Base-by-base conservation (phyloP, 2,329 filamentous ascomycete genomes). In the Taxawa tesnikishii region DNA sequence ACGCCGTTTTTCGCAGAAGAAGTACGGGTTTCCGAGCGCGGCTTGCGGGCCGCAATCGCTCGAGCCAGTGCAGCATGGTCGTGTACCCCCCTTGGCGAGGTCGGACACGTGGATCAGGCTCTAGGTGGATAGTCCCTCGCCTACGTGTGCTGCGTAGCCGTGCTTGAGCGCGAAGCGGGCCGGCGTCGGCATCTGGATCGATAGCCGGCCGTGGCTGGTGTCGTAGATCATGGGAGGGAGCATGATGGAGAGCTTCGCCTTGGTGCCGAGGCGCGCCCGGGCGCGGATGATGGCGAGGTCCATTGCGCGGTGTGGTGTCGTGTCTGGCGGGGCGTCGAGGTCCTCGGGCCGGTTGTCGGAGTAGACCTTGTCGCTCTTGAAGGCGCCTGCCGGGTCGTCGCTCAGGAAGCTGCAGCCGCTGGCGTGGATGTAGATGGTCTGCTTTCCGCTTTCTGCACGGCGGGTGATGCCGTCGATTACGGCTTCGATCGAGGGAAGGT, bases 401-500 rank as follows among this genome's bases (percentile, higher is more conserved):
- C 47, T 50, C 3, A 67, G 39, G 5, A 63, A 48, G 7, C 50
- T 53, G 5, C 58, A 58, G 4, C 63, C 65, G 5, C 56, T 60
- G 3, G 64, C 68, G 42, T 68, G 65, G 34, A 68, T 65, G 50
- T 56, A 69, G 37, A 63, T 62, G 12, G 60, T 63, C 15, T 36
- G 36, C 16, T 57, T 51, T 8, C 50, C 51, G 19, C 54, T 41
- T 2, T 46, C 39, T 2, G 59, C 54, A 6, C 62, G 55, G 32
- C 55, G 41, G 29, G 52, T 41, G 31, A 68, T 43, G 5, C 62
- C 65, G 7, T 56, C 53, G 4, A 68, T 44, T 9, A 69, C 51
- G 11, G 63, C 60, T 40, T 62, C 40, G 2, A 54, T 63, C 9
- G 56, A 61, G 8, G 60, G 58, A 12, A 62, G 44, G 36, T 68